Conservation (phyloP, 306 rosid genomes). For the Dalbergia cochinchinensis region DNA sequence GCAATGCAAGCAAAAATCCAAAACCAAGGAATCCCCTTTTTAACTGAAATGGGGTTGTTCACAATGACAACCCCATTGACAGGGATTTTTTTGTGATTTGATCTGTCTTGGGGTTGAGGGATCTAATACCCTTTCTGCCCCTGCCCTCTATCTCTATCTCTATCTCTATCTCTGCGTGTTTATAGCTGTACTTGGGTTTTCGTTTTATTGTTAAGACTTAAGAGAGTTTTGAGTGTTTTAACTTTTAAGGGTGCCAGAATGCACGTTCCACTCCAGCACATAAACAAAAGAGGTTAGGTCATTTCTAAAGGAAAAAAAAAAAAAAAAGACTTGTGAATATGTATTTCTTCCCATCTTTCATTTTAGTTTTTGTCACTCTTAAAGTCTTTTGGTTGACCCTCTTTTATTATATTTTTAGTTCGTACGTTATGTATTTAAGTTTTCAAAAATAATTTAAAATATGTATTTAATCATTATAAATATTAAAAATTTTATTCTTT, state of each 20-base stretch:
- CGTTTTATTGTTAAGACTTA: neutral
- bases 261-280: constrained; percentile 4
- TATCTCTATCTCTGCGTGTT: neutral
- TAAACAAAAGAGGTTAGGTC: neutral
- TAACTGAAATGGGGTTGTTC: neutral
- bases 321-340: too few species aligned
- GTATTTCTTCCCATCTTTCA: too few species aligned
- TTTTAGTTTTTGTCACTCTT: too few species aligned
- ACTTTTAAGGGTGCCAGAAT: neutral
- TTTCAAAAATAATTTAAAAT: too few species aligned
- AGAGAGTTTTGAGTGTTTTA: constrained; percentile 1
- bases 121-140: constrained; percentile 4
- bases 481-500: too few species aligned
- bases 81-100: neutral
- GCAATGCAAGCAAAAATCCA: constrained; percentile 19
- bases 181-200: neutral
- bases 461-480: too few species aligned
- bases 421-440: too few species aligned
- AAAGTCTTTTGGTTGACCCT: too few species aligned
- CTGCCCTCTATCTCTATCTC: neutral
- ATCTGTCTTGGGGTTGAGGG: neutral
- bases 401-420: too few species aligned
- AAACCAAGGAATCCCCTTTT: constrained; percentile 17
- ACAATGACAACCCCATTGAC: constrained; percentile 2
- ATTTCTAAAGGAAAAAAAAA: neutral